Conservation (phyloP, 1,139 yeast species). For the Yamadazyma epiphylla region DNA sequence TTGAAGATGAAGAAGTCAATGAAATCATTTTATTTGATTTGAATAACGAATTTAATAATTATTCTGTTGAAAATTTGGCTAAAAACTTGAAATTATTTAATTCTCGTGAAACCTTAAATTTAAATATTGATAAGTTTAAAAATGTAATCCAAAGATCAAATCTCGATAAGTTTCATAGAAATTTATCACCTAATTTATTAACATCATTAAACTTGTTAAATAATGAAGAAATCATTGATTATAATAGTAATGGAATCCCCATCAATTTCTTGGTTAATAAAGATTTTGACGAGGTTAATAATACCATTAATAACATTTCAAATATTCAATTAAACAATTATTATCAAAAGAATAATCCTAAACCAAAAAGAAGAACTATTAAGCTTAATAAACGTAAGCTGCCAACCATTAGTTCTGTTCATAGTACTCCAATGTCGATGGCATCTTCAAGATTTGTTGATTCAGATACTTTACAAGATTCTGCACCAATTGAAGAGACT, state of each 20-base stretch:
- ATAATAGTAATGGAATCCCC: constrained; percentile 32
- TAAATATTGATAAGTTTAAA: constrained; percentile 57
- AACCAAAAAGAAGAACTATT: constrained; percentile 49
- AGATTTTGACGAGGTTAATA: constrained; percentile 29
- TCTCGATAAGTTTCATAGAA: constrained; percentile 37
- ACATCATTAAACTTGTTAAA: constrained; percentile 29
- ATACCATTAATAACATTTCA: constrained; percentile 42
- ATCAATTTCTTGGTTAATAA: constrained; percentile 28
- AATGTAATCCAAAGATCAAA: constrained; percentile 56
- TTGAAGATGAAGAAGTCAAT: constrained; percentile 11
- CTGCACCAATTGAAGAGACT: constrained; percentile 2
- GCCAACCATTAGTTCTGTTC: neutral
- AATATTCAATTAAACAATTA: constrained; percentile 44
- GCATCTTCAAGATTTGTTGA: constrained; percentile 1
- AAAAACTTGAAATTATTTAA: constrained; percentile 68
- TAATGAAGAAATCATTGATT: constrained; percentile 2
- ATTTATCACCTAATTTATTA: constrained; percentile 34
- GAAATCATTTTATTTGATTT: constrained; percentile 17
- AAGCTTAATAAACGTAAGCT: constrained; percentile 27
- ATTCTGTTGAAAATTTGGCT: constrained; percentile 62
- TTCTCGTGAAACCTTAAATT: constrained; percentile 73
- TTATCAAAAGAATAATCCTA: constrained; percentile 28
- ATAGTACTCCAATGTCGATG: neutral
- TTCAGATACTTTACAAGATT: neutral
- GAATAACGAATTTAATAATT: constrained; percentile 27